Percentiles rank a stretch among this genome's conserved stretches.
Evolutionary conservation across 169 alveolate genomes (phyloP).

Genomic region (Miamiensis avidus): DNA sequence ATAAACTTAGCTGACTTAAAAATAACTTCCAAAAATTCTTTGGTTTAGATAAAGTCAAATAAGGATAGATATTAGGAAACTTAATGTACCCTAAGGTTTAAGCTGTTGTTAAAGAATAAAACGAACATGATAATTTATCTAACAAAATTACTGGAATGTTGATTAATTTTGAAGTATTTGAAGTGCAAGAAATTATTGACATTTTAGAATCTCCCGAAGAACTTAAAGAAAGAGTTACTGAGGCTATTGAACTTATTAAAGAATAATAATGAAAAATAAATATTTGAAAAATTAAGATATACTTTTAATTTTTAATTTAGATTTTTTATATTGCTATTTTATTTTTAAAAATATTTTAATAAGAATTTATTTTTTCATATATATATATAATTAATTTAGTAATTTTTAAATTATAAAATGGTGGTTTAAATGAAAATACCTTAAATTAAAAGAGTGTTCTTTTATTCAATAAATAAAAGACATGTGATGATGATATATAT

Average conservation of each 20-base stretch:
- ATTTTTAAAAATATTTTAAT: no score
- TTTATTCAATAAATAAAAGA: constrained; percentile 52
- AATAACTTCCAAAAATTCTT: not conserved
- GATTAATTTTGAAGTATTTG: constrained; percentile 7
- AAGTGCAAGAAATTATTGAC: constrained; percentile 6
- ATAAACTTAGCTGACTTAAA: not conserved
- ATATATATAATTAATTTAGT: no score
- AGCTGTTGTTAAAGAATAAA: not conserved
- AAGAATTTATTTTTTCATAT: no score
- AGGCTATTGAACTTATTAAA: constrained; percentile 13
- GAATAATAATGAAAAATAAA: no score
- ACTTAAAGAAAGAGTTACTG: not conserved
- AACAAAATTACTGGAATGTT: constrained; percentile 8
- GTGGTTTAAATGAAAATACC: not conserved
- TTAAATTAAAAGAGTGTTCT: no score
- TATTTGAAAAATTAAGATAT: no score
- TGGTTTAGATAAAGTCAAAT: not conserved
- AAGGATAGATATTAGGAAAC: not conserved
- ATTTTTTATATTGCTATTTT: no score
- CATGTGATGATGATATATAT: constrained; percentile 68
- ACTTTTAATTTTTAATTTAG: no score
- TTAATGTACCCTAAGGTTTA: not conserved
- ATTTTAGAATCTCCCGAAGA: not conserved
- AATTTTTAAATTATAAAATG: no score
- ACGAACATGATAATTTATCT: not conserved